Base-by-base conservation (phyloP, 805 yeast species). In the Lipomyces anomalus region DNA sequence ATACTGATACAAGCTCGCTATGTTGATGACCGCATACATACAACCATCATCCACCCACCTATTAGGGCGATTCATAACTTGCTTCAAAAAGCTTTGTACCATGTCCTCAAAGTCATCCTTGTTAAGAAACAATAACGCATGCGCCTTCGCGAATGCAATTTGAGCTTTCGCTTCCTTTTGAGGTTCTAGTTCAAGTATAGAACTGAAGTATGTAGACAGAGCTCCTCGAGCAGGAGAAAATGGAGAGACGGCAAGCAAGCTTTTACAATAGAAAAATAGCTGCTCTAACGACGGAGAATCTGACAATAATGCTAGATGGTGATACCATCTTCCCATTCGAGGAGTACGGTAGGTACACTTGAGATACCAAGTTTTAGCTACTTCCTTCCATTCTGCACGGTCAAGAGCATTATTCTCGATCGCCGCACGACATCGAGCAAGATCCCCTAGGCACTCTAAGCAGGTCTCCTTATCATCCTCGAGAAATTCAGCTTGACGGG, bases 371-470 rank as follows among this genome's bases (percentile, higher is more conserved):
- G 30, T 40, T 22, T 36, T 36, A 13, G 53, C 53, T 13, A 28
- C 35, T 6, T 30, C 42, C n/a, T 37, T 37, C 55, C 55, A 51
- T 4, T 18, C 11, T 22, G 6, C 9, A 30, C 35, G 22, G 13
- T 22, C 43, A 9, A 34, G 30, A n/a, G n/a, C 11, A 17, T 44
- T 37, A 9, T 24, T 18, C 34, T 43, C 50, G 16, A 50, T 22
- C 3, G 44, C 43, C 53, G 42, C 39, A 6, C 46, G 20, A 30
- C 43, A 49, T 7, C 40, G 22, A 22, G 50, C 39, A 24, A 51
- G 42, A 22, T 51, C 55, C 11, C 55, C 55, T 9, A 51, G 40
- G 17, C 24, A 42, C 20, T 51, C 55, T 16, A 43, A 21, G 53
- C 55, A 50, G 5, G 44, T 50, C 11, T 18, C 40, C 6, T 16